Conservation (phyloP, 495 filamentous ascomycete species). For the Margaritispora aquatica region DNA sequence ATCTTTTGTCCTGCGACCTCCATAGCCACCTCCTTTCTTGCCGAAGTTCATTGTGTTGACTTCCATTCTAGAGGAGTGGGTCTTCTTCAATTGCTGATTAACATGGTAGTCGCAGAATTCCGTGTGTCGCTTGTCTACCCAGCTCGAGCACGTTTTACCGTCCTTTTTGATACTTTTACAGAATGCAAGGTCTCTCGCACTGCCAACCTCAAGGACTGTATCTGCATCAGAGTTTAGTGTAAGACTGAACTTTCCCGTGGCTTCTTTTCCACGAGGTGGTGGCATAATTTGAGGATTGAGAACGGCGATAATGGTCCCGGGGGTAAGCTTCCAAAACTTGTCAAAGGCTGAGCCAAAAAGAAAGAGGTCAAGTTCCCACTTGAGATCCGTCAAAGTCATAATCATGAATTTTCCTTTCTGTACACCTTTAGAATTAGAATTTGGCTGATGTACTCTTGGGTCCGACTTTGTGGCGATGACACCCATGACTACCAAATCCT, state of each 20-base stretch:
- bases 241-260: slow-evolving; percentile 78
- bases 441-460: slow-evolving; percentile 50
- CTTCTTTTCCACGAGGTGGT: slow-evolving; percentile 61
- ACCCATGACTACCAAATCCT: slow-evolving; percentile 81
- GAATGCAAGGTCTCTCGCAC: slow-evolving; percentile 77
- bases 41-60: slow-evolving; percentile 60
- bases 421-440: slow-evolving; percentile 17
- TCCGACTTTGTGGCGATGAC: slow-evolving; percentile 83
- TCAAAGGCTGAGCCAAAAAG: slow-evolving; percentile 89
- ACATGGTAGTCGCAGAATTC: slow-evolving; percentile 93
- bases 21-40: slow-evolving; percentile 26
- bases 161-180: slow-evolving; percentile 83
- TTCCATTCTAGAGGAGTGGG: slow-evolving; percentile 67
- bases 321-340: slow-evolving; percentile 80
- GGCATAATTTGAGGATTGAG: slow-evolving; percentile 92
- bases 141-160: slow-evolving; percentile 69
- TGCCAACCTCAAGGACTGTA: slow-evolving; percentile 83
- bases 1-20: slow-evolving; percentile 8
- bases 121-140: slow-evolving; percentile 83
- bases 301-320: slow-evolving; percentile 84
- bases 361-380: slow-evolving; percentile 86
- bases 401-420: slow-evolving; percentile 78
- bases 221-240: slow-evolving; percentile 78
- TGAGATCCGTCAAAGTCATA: slow-evolving; percentile 76
- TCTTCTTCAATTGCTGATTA: slow-evolving; percentile 67